Conservation (phyloP, 2,329 filamentous ascomycete genomes). For the Colletotrichum trifolii region DNA sequence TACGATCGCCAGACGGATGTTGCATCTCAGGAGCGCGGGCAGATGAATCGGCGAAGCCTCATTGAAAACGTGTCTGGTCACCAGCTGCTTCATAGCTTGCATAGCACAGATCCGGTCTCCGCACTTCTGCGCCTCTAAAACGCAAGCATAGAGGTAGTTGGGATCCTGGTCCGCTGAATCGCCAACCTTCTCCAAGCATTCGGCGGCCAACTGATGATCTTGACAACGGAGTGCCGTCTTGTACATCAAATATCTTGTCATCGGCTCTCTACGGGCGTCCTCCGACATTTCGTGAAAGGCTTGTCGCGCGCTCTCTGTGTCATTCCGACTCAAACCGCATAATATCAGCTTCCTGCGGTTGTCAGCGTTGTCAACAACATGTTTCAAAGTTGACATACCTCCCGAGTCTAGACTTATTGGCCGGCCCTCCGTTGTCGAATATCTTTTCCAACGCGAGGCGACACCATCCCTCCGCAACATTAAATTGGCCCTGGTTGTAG, state of each 20-base stretch:
- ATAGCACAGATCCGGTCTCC: conserved; percentile 70
- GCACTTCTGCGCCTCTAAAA: conserved; percentile 77
- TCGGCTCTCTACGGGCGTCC: conserved; percentile 66
- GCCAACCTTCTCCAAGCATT: conserved; percentile 72
- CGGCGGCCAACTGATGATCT: conserved; percentile 68
- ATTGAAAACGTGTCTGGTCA: conserved; percentile 41
- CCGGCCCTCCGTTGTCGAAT: conserved; percentile 72
- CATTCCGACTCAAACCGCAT: conserved; percentile 71
- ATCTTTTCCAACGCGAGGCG: conserved; percentile 72
- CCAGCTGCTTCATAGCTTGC: conserved; percentile 48
- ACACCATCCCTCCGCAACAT: conserved; percentile 76
- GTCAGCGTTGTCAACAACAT: conserved; percentile 37
- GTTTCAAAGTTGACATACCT: conserved; percentile 57
- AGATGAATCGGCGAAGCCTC: conserved; percentile 43
- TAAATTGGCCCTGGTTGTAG: conserved; percentile 63
- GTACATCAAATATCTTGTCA: conserved; percentile 81
- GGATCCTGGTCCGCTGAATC: conserved; percentile 62
- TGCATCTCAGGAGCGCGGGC: conserved; percentile 58
- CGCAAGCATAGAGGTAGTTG: conserved; percentile 81
- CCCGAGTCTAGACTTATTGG: conserved; percentile 75
- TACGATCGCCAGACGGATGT: conserved; percentile 61
- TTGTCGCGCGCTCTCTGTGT: conserved; percentile 64
- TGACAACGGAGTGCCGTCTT: conserved; percentile 72
- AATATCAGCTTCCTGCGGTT: conserved; percentile 75
- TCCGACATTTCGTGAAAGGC: conserved; percentile 70